Evolutionary conservation across 1,284 basidiomycete species (phyloP).

Genomic region (Moesziomyces globuligerus): DNA sequence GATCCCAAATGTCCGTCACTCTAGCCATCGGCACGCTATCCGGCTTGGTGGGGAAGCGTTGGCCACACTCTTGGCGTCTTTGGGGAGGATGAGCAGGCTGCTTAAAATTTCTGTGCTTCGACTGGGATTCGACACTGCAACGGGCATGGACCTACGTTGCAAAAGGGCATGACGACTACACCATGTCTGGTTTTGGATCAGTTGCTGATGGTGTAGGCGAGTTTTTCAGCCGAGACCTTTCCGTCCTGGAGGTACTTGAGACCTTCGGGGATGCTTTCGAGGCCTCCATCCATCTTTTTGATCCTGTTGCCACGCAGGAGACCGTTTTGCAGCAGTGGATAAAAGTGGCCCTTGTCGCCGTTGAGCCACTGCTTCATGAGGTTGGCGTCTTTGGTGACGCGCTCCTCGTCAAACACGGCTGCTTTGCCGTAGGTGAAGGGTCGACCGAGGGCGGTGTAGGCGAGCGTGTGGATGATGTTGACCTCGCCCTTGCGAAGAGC

Average conservation of each 20-base stretch:
- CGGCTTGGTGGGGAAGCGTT: too few relatives aligned
- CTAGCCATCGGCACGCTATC: too few relatives aligned
- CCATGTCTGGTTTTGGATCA: too few relatives aligned
- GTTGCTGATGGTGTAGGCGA: slow-evolving; percentile 46
- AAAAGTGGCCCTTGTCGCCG: slow-evolving; percentile 49
- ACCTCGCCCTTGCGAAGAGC: slow-evolving; percentile 52
- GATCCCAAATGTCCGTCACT: too few relatives aligned
- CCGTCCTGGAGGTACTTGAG: slow-evolving; percentile 55
- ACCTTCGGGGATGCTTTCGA: slow-evolving; percentile 47
- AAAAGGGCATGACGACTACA: too few relatives aligned
- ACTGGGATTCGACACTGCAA: too few relatives aligned
- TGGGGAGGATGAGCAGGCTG: too few relatives aligned
- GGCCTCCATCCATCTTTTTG: slow-evolving; percentile 51
- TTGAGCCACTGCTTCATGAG: slow-evolving; percentile 49
- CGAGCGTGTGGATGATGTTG: slow-evolving; percentile 55
- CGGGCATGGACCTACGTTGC: too few relatives aligned
- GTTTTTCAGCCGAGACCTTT: slow-evolving; percentile 60
- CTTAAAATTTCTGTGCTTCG: too few relatives aligned
- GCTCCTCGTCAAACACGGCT: slow-evolving; percentile 35
- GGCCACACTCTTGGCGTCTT: too few relatives aligned
- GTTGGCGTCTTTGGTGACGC: slow-evolving; percentile 27
- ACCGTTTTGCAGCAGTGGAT: slow-evolving; percentile 44
- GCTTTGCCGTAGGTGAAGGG: slow-evolving; percentile 55
- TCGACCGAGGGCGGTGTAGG: slow-evolving; percentile 53
- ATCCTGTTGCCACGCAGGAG: slow-evolving; percentile 55